Base-by-base conservation (phyloP, 352 stramenopile genomes). In the Phytophthora citricola region DNA sequence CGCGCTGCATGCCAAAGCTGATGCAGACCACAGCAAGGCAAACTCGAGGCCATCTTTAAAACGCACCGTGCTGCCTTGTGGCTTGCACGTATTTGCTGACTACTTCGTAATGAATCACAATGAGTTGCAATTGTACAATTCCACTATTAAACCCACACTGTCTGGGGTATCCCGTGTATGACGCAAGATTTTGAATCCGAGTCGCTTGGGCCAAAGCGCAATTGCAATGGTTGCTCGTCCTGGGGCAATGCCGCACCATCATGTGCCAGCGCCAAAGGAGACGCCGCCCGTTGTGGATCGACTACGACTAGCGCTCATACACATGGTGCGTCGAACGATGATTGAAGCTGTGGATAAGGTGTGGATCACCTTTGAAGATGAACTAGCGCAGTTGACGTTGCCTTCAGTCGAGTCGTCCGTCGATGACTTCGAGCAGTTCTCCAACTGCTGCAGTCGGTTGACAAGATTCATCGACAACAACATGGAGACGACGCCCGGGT, bases 401-500 rank as follows among this genome's bases (percentile, higher is more conserved):
- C 31, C 17, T 36, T 32, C 22, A 8, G 9, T 36, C 10, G 31
- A 36, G 31, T 14, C 31, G 38, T 32, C 4, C 22, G 46, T 51
- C 2, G 56, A 60, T 34, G 59, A 80, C 48, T 89, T 81, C 39
- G 75, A 88, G 8, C 29, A 78, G 5, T 89, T 85, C 57, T 75
- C 78, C 49, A 69, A 48, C 15, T 86, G 69, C 67, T 90, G 81
- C 66, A 65, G 69, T 36, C 70, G 67, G 8, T 44, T 90, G 54
- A 64, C 78, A 7, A 14, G 50, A 27, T 90, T 82, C 39, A 89
- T 90, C 57, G 51, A 57, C 9, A 61, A 31, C 4, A 85, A 87
- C 51, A 85, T 90, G 77, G 58, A 57, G 39, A 90, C 79, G 34
- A 85, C 79, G 58, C 63, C 72, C n/a, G 81, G 81, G n/a, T 90